phyloP scores from a whole-genome alignment of 164 flowering plant genomes.

The Nymphaea colorata region DNA sequence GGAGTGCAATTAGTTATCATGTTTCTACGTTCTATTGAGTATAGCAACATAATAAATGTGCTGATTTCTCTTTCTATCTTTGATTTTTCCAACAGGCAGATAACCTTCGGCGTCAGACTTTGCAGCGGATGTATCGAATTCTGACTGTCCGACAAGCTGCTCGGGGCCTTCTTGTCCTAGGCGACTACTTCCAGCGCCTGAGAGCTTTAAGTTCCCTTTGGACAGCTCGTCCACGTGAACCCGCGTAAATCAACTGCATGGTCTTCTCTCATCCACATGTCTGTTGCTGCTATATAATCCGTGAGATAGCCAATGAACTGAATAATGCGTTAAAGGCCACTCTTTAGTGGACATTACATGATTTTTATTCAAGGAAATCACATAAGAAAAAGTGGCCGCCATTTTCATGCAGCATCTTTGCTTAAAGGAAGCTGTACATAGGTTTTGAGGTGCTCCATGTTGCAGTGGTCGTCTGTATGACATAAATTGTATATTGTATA shows the following conservation, averaged over 20 bases:
- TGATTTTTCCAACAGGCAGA: slow-evolving; percentile 50
- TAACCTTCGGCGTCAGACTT: slow-evolving; percentile 63
- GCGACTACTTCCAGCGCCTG: slow-evolving; percentile 80
- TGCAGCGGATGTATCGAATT: slow-evolving; percentile 55
- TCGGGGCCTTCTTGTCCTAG: slow-evolving; percentile 61
- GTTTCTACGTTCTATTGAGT: no score
- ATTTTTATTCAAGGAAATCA: neutral
- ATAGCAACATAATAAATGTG: no score
- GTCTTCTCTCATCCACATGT: neutral
- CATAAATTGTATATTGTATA: no score
- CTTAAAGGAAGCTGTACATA: neutral
- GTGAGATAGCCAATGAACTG: neutral
- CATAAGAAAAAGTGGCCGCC: neutral
- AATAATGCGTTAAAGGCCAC: neutral
- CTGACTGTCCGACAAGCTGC: slow-evolving; percentile 83
- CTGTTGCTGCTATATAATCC: neutral
- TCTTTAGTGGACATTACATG: neutral
- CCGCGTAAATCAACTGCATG: slow-evolving; percentile 17
- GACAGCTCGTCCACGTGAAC: slow-evolving; percentile 56
- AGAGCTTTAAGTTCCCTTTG: slow-evolving; percentile 66
- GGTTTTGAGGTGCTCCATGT: neutral
- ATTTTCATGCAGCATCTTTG: neutral
- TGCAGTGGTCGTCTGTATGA: no score
- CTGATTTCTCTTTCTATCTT: neutral
- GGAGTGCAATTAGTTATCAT: no score